phyloP scores from a whole-genome alignment of 768 basidiomycete species.

The Tubosaeta sp. region DNA sequence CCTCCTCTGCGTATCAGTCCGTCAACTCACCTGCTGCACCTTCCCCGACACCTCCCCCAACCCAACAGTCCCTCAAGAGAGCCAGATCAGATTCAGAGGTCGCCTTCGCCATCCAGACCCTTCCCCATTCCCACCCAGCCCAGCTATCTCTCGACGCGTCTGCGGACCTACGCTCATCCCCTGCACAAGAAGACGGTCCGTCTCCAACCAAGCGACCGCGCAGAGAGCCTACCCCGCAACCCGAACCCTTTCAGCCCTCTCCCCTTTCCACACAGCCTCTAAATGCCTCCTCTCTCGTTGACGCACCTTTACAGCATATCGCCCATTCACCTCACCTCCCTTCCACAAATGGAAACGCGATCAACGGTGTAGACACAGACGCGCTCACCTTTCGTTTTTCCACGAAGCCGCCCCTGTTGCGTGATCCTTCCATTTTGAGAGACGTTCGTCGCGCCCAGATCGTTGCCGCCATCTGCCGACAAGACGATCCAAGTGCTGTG shows the following conservation, averaged over 20 bases:
- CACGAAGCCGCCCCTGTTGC: conserved; percentile 56
- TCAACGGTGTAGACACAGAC: conserved; percentile 42
- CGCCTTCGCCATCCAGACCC: conserved; percentile 15
- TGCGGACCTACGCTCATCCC: conserved; percentile 42
- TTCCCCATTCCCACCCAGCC: conserved; percentile 14
- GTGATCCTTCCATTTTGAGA: conserved; percentile 49
- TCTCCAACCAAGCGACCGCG: conserved; percentile 72
- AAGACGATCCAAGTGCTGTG: conserved; percentile 61
- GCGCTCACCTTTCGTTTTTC: conserved; percentile 55
- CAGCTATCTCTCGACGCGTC: conserved; percentile 30
- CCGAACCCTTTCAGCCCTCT: conserved; percentile 26
- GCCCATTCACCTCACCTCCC: conserved; percentile 48
- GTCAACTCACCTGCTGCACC: conserved; percentile 48
- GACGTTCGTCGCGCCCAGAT: conserved; percentile 58
- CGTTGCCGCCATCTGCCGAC: conserved; percentile 61
- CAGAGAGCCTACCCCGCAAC: conserved; percentile 43
- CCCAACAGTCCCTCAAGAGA: conserved; percentile 49
- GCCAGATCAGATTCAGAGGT: conserved; percentile 67
- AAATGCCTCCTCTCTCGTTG: conserved; percentile 31
- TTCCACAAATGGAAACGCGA: conserved; percentile 40
- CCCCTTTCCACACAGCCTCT: conserved; percentile 16
- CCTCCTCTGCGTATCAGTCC: conserved; percentile 48
- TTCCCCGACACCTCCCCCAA: conserved; percentile 50
- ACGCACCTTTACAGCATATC: conserved; percentile 31
- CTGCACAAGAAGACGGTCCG: conserved; percentile 56